A percentile compares a stretch with the other conserved stretches of the same genome.
Conservation (phyloP, 305 asterid genomes). For the Fraxinus ornus region DNA sequence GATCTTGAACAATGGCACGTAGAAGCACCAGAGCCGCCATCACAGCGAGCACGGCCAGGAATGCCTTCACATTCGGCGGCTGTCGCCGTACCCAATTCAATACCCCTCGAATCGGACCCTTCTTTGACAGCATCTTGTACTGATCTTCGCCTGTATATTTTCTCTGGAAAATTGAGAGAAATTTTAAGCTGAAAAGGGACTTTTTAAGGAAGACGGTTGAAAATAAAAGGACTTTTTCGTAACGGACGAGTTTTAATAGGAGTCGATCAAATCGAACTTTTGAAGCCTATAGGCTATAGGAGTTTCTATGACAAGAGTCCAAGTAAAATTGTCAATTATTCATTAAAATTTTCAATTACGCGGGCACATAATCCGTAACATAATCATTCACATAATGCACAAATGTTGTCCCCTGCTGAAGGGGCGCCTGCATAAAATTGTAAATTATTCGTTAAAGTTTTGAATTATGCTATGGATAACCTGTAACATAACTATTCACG, state of each 20-base stretch:
- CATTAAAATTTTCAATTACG: too few relatives aligned
- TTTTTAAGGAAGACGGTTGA: not conserved
- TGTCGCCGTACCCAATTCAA: constrained; percentile 80
- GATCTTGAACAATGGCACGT: constrained; percentile 86
- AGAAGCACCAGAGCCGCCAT: constrained; percentile 77
- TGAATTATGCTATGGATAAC: too few relatives aligned
- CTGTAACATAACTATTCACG: too few relatives aligned
- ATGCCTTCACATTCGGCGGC: constrained; percentile 90
- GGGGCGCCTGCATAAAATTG: too few relatives aligned
- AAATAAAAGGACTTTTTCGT: not conserved
- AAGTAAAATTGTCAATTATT: too few relatives aligned
- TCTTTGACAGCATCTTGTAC: constrained; percentile 52
- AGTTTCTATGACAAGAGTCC: not conserved
- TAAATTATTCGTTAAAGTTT: too few relatives aligned
- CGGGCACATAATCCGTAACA: too few relatives aligned
- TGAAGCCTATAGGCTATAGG: not conserved
- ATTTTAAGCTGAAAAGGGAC: not conserved
- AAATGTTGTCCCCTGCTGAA: too few relatives aligned
- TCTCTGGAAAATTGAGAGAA: not conserved
- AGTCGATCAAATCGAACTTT: not conserved
- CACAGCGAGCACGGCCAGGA: constrained; percentile 72
- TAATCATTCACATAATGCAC: too few relatives aligned
- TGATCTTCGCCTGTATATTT: not conserved
- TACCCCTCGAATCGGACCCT: constrained; percentile 73
- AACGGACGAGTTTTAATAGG: not conserved